Percentiles rank a stretch among this genome's conserved stretches.
Conservation (phyloP, 2,329 filamentous ascomycete species). For the Xylariaceae sp. region DNA sequence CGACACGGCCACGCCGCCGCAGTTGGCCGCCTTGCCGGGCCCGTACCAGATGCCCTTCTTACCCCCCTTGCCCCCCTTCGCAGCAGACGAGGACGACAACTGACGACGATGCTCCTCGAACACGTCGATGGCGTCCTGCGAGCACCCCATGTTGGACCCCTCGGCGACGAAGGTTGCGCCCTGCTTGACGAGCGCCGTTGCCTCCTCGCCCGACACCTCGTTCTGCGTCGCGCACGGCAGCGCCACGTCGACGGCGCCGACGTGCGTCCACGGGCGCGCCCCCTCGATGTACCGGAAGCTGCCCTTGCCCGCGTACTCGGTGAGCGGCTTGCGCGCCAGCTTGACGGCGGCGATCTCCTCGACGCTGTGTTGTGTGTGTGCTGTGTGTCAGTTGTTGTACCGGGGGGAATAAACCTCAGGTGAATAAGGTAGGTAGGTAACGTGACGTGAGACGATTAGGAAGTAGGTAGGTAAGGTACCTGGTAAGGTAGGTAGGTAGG, state of each 20-base stretch:
- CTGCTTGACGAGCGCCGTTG: conserved; percentile 66
- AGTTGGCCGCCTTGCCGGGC: conserved; percentile 94
- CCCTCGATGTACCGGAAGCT: conserved; percentile 79
- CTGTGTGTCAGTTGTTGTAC: too few species aligned
- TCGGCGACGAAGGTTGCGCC: conserved; percentile 86
- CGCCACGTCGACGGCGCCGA: conserved; percentile 81
- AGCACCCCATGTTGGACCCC: conserved; percentile 99
- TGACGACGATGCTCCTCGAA: too few species aligned
- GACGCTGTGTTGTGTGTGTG: too few species aligned
- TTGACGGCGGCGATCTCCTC: conserved; percentile 76
- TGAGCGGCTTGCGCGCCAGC: conserved; percentile 75
- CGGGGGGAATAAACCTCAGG: too few species aligned
- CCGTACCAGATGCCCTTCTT: conserved; percentile 81
- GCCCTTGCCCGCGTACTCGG: conserved; percentile 54
- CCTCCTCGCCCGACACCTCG: conserved; percentile 90
- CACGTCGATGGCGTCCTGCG: conserved; percentile 85
- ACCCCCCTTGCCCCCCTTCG: conserved; percentile 59
- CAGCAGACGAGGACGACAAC: too few species aligned
- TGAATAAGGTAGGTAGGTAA: too few species aligned
- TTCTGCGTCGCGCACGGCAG: conserved; percentile 95
- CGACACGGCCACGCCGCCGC: conserved; percentile 92
- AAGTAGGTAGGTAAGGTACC: too few species aligned
- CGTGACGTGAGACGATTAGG: too few species aligned
- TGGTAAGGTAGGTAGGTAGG: too few species aligned
- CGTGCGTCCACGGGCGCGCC: conserved; percentile 84